Evolutionary conservation across 1,139 yeast species (phyloP).

Genomic region (Eremothecium sinecaudum): DNA sequence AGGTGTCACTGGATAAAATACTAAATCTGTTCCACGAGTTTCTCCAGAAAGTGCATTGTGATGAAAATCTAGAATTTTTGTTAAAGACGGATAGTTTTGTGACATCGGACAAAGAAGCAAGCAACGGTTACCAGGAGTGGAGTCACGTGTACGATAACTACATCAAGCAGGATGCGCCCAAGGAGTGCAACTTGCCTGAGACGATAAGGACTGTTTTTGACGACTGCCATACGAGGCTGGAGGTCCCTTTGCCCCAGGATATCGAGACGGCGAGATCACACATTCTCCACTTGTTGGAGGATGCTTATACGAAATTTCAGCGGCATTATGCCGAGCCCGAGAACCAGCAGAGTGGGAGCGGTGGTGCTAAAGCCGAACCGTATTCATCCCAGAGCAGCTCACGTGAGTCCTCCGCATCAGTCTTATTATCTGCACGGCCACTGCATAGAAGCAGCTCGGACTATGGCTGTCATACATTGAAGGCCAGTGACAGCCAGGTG

Average conservation of each 20-base stretch:
- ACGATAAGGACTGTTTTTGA: conserved; percentile 20
- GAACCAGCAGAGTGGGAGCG: too few relatives aligned
- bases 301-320: conserved; percentile 18
- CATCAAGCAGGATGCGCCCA: conserved; percentile 22
- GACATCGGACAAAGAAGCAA: conserved; percentile 5
- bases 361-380: too few relatives aligned
- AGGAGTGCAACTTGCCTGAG: conserved; percentile 28
- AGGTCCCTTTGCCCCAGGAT: conserved; percentile 16
- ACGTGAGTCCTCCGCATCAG: too few relatives aligned
- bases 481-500: too few relatives aligned
- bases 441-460: too few relatives aligned
- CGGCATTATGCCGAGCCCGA: too few relatives aligned
- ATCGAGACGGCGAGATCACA: conserved; percentile 23
- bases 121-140: conserved; percentile 17
- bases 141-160: conserved; percentile 19
- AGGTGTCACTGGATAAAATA: not conserved
- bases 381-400: too few relatives aligned
- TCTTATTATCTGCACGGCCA: too few relatives aligned
- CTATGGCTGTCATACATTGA: too few relatives aligned
- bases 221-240: conserved; percentile 11
- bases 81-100: conserved; percentile 11
- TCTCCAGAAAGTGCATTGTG: conserved; percentile 23
- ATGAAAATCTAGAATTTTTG: conserved; percentile 26
- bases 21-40: conserved; percentile 17
- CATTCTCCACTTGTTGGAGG: conserved; percentile 21